Evolutionary conservation across 106 monocot genomes (phyloP), one percentile per base, ranked within the genome.

Genomic region (Platanthera guangdongensis): DNA sequence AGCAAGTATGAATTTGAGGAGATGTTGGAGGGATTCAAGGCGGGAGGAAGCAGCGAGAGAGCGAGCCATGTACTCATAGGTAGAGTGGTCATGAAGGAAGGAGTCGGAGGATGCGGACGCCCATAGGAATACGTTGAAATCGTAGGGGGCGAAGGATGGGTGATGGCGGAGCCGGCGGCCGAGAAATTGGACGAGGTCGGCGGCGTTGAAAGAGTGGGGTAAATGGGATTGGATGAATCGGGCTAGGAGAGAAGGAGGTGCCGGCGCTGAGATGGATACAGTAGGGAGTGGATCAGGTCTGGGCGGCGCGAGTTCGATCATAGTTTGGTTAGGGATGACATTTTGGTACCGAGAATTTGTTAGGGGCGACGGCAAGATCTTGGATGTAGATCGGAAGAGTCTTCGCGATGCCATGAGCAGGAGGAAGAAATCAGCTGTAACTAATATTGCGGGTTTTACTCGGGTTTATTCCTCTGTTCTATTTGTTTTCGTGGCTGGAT

Each of bases 81-180:
- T 82, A 80, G 73, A 21, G 86, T 91, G 93, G 73, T 90, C 90
- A 79, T 84, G 96, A 80, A 87, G 83, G 82, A 87, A 93, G 82
- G 87, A 72, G 71, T 78, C 78, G 72, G 87, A 69, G 49, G 59
- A 64, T 72, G 70, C 47, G 78, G 87, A 14, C 46, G 86, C 91
- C 89, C 89, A 89, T 55, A 76, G 73, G 83, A 95, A 86, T 72
- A 95, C 78, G 47, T 82, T 77, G 77, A 92, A 83, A 73, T 90
- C 88, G 85, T 87, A 87, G 28, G 79, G 68, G 54, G 87, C 70
- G 62, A 90, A 79, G 74, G 74, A 30, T 54, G 85, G 92, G 82
- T 86, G 92, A 84, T 92, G 83, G 51, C 79, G 85, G 76, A 90
- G 78, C 73, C 81, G 84, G 78, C 74, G 62, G 60, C 52, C 72